phyloP scores from a whole-genome alignment of 768 basidiomycete species.

The Phlebiopsis gigantea region DNA sequence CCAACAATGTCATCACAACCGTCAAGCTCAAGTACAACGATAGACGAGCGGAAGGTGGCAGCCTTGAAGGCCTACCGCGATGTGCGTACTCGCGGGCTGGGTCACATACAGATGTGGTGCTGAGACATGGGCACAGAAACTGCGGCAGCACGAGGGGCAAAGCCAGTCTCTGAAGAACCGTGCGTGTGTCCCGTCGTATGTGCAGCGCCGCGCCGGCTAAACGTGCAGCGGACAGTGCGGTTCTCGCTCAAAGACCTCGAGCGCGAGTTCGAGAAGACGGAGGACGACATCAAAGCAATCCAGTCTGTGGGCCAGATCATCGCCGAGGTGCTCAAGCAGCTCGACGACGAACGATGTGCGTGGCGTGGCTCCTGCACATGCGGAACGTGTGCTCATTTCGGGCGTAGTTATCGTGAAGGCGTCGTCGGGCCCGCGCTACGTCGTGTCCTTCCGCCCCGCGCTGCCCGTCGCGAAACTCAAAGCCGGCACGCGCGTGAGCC shows the following conservation, averaged over 20 bases:
- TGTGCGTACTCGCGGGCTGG: constrained; percentile 31
- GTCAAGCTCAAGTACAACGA: constrained; percentile 33
- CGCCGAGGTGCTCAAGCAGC: constrained; percentile 97
- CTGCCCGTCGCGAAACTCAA: constrained; percentile 91
- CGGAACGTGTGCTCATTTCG: constrained; percentile 4
- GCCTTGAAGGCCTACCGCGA: constrained; percentile 76
- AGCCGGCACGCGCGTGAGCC: constrained; percentile 88
- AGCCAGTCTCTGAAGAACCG: constrained; percentile 88
- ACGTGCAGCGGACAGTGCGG: constrained; percentile 53
- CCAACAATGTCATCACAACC: constrained; percentile 22
- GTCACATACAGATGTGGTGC: neutral
- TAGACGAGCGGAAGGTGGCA: constrained; percentile 70
- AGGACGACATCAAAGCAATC: constrained; percentile 98
- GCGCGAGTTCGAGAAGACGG: constrained; percentile 88
- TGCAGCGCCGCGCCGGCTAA: neutral
- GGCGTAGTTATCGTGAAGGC: constrained; percentile 94
- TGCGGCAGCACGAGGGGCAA: constrained; percentile 83
- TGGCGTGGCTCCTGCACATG: constrained; percentile 9
- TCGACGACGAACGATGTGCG: constrained; percentile 96
- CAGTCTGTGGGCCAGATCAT: constrained; percentile 99
- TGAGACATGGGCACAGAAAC: constrained; percentile 90
- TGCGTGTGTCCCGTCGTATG: constrained; percentile 33
- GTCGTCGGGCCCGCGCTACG: constrained; percentile 96
- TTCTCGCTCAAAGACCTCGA: constrained; percentile 88
- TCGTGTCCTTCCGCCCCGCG: constrained; percentile 93